Conservation (phyloP, 106 monocot species). For the Dactylorhiza incarnata region DNA sequence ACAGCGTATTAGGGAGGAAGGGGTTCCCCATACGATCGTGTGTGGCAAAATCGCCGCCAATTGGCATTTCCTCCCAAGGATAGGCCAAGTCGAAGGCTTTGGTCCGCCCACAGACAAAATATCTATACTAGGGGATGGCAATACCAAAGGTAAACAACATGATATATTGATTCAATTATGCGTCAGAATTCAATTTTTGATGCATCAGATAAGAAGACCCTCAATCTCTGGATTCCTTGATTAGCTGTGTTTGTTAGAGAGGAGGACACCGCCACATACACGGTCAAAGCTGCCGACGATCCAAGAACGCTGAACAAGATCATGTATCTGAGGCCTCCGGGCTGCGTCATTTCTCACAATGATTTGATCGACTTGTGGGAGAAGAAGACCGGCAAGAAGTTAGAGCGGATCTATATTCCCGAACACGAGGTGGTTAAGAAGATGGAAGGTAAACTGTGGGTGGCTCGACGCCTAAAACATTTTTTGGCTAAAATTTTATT, state of each 20-base stretch:
- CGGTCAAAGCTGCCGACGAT: constrained; percentile 43
- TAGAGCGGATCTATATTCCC: constrained; percentile 36
- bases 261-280: constrained; percentile 37
- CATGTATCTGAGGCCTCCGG: constrained; percentile 35
- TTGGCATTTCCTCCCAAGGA: constrained; percentile 21
- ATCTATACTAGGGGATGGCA: constrained; percentile 31
- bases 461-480: not conserved
- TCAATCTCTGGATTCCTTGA: constrained; percentile 4
- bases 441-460: constrained; percentile 23
- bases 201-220: not conserved
- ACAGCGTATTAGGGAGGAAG: constrained; percentile 6
- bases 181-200: not conserved
- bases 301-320: constrained; percentile 54
- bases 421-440: constrained; percentile 30
- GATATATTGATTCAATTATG: not conserved
- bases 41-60: constrained; percentile 13
- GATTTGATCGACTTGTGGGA: constrained; percentile 44
- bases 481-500: not conserved
- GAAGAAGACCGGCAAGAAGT: constrained; percentile 37
- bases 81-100: constrained; percentile 14
- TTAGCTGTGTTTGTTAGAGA: constrained; percentile 35
- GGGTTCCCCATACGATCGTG: constrained; percentile 14
- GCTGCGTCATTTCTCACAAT: constrained; percentile 29
- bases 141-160: constrained; percentile 24
- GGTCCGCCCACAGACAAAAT: constrained; percentile 18